Percentiles rank a stretch among this genome's conserved stretches.
Conservation (phyloP, 78 protist species). For the Planoprotostelium fungivorum region DNA sequence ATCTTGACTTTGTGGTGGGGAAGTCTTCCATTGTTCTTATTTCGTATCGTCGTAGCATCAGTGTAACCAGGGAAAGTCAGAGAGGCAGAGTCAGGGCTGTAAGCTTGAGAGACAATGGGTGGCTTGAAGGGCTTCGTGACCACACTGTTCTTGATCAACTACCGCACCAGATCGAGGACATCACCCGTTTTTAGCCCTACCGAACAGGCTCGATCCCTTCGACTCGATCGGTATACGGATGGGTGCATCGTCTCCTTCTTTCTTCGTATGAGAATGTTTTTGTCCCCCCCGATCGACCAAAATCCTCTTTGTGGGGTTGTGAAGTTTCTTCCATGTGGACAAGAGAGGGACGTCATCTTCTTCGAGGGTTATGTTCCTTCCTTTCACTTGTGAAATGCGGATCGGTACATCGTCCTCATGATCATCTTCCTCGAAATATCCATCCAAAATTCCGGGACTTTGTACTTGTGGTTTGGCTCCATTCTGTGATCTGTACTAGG, state of each 20-base stretch:
- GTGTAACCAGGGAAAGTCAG: not conserved
- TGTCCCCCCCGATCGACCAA: not conserved
- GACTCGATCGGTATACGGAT: slow-evolving; percentile 6
- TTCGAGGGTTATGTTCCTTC: not conserved
- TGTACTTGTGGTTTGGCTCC: no score
- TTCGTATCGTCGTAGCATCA: slow-evolving; percentile 2
- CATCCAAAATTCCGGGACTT: not conserved
- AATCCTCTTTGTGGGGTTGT: not conserved
- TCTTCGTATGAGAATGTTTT: not conserved
- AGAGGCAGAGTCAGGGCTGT: no score
- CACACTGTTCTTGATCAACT: no score
- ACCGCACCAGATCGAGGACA: no score
- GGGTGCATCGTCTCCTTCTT: not conserved
- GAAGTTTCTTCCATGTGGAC: not conserved
- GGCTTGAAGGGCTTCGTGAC: no score
- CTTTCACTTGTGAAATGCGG: not conserved
- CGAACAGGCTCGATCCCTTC: no score
- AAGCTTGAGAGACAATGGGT: no score
- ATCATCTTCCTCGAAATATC: not conserved
- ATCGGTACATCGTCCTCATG: not conserved
- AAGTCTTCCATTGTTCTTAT: slow-evolving; percentile 18
- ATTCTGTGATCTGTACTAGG: no score
- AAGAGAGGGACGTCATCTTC: not conserved
- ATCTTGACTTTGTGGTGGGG: not conserved
- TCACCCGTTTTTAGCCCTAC: no score